Conservation (phyloP, 768 basidiomycete species). For the Lepiota venenata region DNA sequence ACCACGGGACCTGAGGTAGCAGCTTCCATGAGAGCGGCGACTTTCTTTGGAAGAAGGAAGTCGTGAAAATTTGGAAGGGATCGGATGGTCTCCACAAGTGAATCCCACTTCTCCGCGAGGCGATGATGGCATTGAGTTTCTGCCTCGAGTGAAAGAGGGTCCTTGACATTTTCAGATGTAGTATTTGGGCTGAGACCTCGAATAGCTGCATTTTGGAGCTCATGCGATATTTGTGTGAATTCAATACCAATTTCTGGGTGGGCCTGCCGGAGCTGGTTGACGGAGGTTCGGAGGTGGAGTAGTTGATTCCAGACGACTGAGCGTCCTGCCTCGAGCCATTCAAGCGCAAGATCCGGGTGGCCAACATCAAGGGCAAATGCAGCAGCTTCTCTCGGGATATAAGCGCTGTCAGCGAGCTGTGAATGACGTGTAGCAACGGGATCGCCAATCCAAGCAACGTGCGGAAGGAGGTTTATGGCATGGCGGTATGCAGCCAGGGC, state of each 20-base stretch:
- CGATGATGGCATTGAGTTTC: neutral
- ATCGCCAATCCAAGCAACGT: too few relatives aligned
- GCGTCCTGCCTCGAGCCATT: constrained; percentile 14
- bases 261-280: constrained; percentile 10
- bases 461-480: neutral
- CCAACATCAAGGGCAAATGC: constrained; percentile 20
- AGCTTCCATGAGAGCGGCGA: constrained; percentile 11
- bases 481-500: neutral
- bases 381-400: constrained; percentile 14
- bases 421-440: too few relatives aligned
- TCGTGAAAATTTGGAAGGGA: constrained; percentile 8
- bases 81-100: constrained; percentile 12
- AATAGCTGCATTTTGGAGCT: constrained; percentile 10
- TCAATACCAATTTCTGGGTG: constrained; percentile 10
- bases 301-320: constrained; percentile 17
- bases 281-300: constrained; percentile 11
- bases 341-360: constrained; percentile 15
- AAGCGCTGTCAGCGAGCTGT: neutral
- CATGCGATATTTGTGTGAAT: neutral
- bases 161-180: neutral
- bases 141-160: neutral
- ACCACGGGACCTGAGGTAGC: constrained; percentile 17
- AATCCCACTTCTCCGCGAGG: constrained; percentile 11
- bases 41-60: neutral
- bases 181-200: neutral